A percentile compares a stretch with the other conserved stretches of the same genome.
Evolutionary conservation across 805 yeast species (phyloP).

Genomic region (Wickerhamomyces chambardii): DNA sequence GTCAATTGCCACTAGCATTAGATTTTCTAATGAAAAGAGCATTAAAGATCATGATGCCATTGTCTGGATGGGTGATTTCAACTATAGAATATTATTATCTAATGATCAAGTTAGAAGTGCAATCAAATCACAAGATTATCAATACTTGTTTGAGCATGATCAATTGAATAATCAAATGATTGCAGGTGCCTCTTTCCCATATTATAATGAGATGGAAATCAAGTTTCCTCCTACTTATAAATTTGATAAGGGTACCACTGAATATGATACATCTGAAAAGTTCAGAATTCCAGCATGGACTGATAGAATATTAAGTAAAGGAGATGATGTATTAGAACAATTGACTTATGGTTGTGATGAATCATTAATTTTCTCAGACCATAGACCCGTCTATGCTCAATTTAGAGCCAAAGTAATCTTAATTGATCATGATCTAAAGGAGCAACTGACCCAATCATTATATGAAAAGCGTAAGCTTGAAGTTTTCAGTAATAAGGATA

Average conservation of each 20-base stretch:
- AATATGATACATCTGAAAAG: constrained; percentile 86
- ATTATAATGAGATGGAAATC: constrained; percentile 74
- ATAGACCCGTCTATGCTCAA: constrained; percentile 77
- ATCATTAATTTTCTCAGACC: constrained; percentile 69
- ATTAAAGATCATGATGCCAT: constrained; percentile 75
- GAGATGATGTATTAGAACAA: constrained; percentile 51
- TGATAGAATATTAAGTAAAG: constrained; percentile 71
- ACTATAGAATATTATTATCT: constrained; percentile 67
- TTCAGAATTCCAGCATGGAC: constrained; percentile 97
- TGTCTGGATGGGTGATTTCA: constrained; percentile 92
- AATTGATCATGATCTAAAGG: constrained; percentile 48
- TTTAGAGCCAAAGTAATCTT: constrained; percentile 57
- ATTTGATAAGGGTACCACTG: constrained; percentile 77
- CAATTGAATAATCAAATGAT: constrained; percentile 75
- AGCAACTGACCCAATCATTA: constrained; percentile 40
- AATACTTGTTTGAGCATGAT: constrained; percentile 55
- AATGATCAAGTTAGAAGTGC: constrained; percentile 59
- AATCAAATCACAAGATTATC: constrained; percentile 39
- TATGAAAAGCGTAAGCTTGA: constrained; percentile 43
- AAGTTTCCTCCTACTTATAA: constrained; percentile 89
- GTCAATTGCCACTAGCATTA: constrained; percentile 60
- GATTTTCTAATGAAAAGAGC: constrained; percentile 46
- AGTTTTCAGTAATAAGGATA: constrained; percentile 30
- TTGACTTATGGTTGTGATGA: constrained; percentile 49
- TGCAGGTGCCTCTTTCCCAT: constrained; percentile 69